Base-by-base conservation (phyloP, 2,329 filamentous ascomycete genomes). In the Thermothelomyces thermophilus region DNA sequence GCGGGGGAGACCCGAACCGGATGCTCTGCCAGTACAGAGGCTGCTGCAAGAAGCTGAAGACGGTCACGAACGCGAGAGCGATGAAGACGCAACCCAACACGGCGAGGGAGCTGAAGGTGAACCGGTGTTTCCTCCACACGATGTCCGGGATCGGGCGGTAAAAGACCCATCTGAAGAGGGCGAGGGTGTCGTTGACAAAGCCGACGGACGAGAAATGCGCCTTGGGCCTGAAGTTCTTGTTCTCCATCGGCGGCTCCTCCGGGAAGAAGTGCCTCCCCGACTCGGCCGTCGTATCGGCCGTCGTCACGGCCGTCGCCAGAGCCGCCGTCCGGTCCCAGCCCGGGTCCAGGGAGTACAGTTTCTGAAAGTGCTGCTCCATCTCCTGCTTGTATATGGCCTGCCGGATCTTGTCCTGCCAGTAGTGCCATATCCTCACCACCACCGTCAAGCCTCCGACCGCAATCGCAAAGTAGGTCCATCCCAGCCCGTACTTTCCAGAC, bases 21-120 rank as follows among this genome's bases (percentile, higher is more conserved):
- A 96, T 95, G 66, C 87, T 93, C 62, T 86, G 72, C 80, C 89
- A 95, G 71, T 90, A 96, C 3, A 95, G 76, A 1, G 91, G 91
- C 59, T 91, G 88, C 41, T 87, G 88, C 9, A 96, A 68, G 66
- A 95, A 95, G 63, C 83, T 86, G 67, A 93, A 95, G 3, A 95
- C 74, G 0, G 84, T 74, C 39, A 87, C 83, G 61, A 95, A 90
- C 1, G 78, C 72, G 16, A 90, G 65, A 8, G 86, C 83, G 50
- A 85, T 71, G 30, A 82, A 70, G 24, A 87, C 81, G 54, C 90
- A 79, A 14, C 79, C 71, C 44, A 87, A 71, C 8, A 90, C 83
- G 13, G 84, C 82, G 37, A 90, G 67, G 1, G 90, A 90, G 0
- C 90, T 90, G 59, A 95, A 93, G 14, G 86, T 84, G 56, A 95